Conservation (phyloP, 2,329 filamentous ascomycete genomes). For the Aspergillus intermedius region DNA sequence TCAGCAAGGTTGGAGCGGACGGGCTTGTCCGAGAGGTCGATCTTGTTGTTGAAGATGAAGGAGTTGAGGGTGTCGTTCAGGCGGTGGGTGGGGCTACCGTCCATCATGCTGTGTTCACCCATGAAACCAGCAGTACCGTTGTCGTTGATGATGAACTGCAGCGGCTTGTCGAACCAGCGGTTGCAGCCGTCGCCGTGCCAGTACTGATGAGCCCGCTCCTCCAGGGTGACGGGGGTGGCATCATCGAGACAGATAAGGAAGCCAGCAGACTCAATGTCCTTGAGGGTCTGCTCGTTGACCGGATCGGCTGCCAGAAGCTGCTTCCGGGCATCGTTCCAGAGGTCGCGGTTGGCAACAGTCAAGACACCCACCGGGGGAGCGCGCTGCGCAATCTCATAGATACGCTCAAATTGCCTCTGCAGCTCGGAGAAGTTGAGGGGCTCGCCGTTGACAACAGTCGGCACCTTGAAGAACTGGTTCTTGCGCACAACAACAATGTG, state of each 20-base stretch:
- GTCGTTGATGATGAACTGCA: conserved; percentile 97
- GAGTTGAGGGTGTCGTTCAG: conserved; percentile 91
- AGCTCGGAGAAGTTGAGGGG: conserved; percentile 85
- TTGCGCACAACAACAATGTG: conserved; percentile 88
- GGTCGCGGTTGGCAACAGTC: conserved; percentile 87
- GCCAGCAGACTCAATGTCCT: conserved; percentile 78
- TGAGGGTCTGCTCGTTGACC: conserved; percentile 69
- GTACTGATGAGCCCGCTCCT: conserved; percentile 92
- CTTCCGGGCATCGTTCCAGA: conserved; percentile 79
- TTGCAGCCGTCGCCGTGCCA: conserved; percentile 97
- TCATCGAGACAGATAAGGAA: conserved; percentile 94
- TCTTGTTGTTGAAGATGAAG: conserved; percentile 87
- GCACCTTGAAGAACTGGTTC: conserved; percentile 95
- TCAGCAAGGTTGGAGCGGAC: conserved; percentile 80
- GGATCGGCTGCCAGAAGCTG: conserved; percentile 69
- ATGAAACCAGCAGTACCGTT: conserved; percentile 97
- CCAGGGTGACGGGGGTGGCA: conserved; percentile 80
- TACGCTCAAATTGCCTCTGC: conserved; percentile 76
- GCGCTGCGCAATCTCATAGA: conserved; percentile 70
- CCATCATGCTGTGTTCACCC: conserved; percentile 99
- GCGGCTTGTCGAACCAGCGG: conserved; percentile 95
- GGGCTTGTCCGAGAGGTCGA: conserved; percentile 74
- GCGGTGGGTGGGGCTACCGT: conserved; percentile 93
- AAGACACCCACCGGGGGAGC: conserved; percentile 72
- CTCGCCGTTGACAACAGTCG: conserved; percentile 71